Evolutionary conservation across 2,329 filamentous ascomycete genomes (phyloP).

Genomic region (Fusarium sp.): DNA sequence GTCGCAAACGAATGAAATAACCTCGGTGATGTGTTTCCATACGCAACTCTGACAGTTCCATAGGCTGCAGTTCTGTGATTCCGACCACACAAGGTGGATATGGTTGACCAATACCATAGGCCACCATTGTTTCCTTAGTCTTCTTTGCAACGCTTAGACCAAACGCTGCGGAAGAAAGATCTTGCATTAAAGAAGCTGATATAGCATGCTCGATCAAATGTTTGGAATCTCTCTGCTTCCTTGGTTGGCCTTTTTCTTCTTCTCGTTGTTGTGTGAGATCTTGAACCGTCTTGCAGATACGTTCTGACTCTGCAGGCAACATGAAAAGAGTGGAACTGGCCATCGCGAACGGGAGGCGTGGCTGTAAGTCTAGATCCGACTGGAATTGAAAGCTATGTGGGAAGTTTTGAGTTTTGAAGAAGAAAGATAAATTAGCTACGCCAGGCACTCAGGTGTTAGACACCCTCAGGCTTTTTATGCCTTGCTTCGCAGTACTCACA

Average conservation of each 20-base stretch:
- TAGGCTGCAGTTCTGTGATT: constrained; percentile 43
- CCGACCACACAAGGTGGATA: constrained; percentile 47
- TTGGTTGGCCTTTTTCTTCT: constrained; percentile 34
- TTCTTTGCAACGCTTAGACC: constrained; percentile 26
- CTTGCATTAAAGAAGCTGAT: constrained; percentile 51
- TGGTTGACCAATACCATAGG: constrained; percentile 46
- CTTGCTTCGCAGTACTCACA: no score
- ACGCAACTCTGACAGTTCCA: constrained; percentile 43
- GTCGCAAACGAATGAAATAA: constrained; percentile 42
- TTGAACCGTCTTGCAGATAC: constrained; percentile 46
- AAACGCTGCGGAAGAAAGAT: constrained; percentile 47
- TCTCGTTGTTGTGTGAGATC: constrained; percentile 41
- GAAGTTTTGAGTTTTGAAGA: no score
- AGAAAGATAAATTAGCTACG: rapidly evolving
- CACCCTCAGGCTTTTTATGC: no score
- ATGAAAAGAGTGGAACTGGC: constrained; percentile 50
- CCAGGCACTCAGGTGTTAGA: rapidly evolving
- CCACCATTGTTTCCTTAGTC: constrained; percentile 45
- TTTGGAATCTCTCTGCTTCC: constrained; percentile 39
- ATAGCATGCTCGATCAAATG: constrained; percentile 47
- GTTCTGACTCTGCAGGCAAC: constrained; percentile 50
- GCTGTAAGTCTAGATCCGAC: background rate
- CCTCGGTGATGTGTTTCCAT: constrained; percentile 53
- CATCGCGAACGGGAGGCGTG: constrained; percentile 21
- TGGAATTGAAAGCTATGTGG: no score